Conservation (phyloP, 2,329 filamentous ascomycete species). For the Fusarium subglutinans region DNA sequence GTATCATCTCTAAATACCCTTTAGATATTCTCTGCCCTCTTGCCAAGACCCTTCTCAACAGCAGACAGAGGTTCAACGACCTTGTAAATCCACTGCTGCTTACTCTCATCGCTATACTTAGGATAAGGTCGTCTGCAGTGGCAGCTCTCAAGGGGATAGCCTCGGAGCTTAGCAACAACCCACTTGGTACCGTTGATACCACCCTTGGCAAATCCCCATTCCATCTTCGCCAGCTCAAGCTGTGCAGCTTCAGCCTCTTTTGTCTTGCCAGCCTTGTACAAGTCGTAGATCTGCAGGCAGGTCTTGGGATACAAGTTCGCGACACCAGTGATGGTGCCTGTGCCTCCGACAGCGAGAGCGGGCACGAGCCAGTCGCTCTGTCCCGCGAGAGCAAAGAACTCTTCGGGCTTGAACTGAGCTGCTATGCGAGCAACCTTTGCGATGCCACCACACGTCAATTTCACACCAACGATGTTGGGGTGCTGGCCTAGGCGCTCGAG, state of each 20-base stretch:
- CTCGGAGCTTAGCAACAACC: conserved; percentile 63
- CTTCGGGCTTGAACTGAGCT: conserved; percentile 58
- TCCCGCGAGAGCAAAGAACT: conserved; percentile 74
- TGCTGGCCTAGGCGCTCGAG: conserved; percentile 67
- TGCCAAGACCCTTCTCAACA: conserved; percentile 37
- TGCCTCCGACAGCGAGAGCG: conserved; percentile 65
- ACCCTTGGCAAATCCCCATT: conserved; percentile 66
- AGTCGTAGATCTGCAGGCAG: conserved; percentile 60
- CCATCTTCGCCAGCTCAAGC: conserved; percentile 59
- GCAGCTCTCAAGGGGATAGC: conserved; percentile 60
- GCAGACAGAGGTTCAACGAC: conserved; percentile 38
- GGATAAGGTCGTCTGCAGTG: conserved; percentile 66
- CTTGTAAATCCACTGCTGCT: conserved; percentile 47
- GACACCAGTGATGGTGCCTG: conserved; percentile 70
- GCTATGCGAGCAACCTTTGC: conserved; percentile 74
- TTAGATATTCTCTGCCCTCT: conserved; percentile 24
- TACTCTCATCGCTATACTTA: conserved; percentile 50
- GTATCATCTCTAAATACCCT: not conserved
- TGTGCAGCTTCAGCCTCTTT: conserved; percentile 60
- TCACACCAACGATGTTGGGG: conserved; percentile 74
- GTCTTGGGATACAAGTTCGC: conserved; percentile 70
- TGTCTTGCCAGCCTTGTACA: conserved; percentile 57
- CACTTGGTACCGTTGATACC: conserved; percentile 71
- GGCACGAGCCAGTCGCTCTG: conserved; percentile 78
- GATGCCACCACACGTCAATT: conserved; percentile 78